Evolutionary conservation across 1,284 basidiomycete genomes (phyloP), one percentile per base, ranked within the genome.

Genomic region (Phlebopus sp.): DNA sequence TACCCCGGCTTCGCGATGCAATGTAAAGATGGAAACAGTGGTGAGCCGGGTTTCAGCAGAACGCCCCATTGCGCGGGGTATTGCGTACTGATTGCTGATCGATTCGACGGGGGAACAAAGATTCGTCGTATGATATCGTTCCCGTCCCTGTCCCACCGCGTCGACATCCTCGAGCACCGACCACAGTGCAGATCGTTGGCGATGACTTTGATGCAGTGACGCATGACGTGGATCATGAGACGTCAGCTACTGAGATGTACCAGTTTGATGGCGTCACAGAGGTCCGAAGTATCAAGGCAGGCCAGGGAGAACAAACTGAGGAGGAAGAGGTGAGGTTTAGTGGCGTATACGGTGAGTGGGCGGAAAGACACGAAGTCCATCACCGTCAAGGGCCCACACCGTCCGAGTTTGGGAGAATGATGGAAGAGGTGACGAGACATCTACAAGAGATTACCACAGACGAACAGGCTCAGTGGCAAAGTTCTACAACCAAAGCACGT

Each of bases 371-470:
- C 7, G 62, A 68, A 18, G 52, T 62, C 11, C 54, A 65, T 35
- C 50, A 59, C 44, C 54, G 21, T 21, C 56, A 58, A 37, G 50
- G 44, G 7, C 44, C 51, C 37, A 49, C 55, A 48, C 61, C 69
- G 25, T 37, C 59, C 19, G 67, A 67, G 47, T 68, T 71, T 42
- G 68, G 74, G 50, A 65, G 67, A 45, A 77, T 76, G 55, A 71
- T 76, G 56, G 66, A 69, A 31, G 77, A 76, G 56, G 69, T 78
- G 55, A 73, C 75, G 49, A 66, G 67, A 54, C 70, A 74, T 51
- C 69, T 77, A 42, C 63, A 65, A 29, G 68, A 62, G 37, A 63
- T 68, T 37, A 63, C 64, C 38, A 59, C 64, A 6, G 59, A 66
- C n/a, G 63, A 59, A 29, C 51, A 70, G 44, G 63, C 53, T 42